Evolutionary conservation across 257 asterid species (phyloP).

Genomic region (Agastache rugosa): DNA sequence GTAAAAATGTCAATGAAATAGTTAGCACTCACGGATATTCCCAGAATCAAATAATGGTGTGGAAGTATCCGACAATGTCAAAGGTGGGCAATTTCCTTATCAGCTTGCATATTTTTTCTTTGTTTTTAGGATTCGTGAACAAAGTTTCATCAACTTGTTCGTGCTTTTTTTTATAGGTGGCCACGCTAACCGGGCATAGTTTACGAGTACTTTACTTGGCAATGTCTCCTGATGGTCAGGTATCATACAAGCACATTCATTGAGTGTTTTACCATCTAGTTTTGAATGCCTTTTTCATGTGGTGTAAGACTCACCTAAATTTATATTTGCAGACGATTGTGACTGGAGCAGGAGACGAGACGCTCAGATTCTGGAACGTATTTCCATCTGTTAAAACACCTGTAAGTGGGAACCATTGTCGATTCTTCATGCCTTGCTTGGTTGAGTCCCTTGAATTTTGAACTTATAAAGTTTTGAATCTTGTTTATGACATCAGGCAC

Average conservation of each 20-base stretch:
- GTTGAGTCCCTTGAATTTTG: not conserved
- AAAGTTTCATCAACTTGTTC: not conserved
- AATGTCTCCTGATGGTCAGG: conserved; percentile 99
- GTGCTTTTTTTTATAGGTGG: conserved; percentile 57
- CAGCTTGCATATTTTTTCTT: not conserved
- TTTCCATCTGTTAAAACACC: conserved; percentile 87
- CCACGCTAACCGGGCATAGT: conserved; percentile 91
- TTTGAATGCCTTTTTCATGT: not conserved
- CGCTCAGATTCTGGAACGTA: conserved; percentile 88
- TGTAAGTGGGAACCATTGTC: conserved; percentile 46
- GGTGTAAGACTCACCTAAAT: not conserved
- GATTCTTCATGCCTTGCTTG: not conserved
- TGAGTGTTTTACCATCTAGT: not conserved
- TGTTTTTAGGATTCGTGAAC: not conserved
- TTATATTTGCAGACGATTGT: conserved; percentile 74
- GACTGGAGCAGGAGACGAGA: conserved; percentile 99
- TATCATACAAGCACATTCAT: conserved; percentile 34
- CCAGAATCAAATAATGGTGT: conserved; percentile 96
- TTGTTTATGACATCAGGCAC: conserved; percentile 50
- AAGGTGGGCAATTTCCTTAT: conserved; percentile 51
- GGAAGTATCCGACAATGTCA: conserved; percentile 95
- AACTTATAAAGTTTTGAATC: not conserved
- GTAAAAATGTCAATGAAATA: conserved; percentile 90
- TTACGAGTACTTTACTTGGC: conserved; percentile 90
- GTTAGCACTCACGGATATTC: conserved; percentile 99